Conservation (phyloP, 192 early-diverging fungal genomes). For the Gaertneriomyces semiglobifer region DNA sequence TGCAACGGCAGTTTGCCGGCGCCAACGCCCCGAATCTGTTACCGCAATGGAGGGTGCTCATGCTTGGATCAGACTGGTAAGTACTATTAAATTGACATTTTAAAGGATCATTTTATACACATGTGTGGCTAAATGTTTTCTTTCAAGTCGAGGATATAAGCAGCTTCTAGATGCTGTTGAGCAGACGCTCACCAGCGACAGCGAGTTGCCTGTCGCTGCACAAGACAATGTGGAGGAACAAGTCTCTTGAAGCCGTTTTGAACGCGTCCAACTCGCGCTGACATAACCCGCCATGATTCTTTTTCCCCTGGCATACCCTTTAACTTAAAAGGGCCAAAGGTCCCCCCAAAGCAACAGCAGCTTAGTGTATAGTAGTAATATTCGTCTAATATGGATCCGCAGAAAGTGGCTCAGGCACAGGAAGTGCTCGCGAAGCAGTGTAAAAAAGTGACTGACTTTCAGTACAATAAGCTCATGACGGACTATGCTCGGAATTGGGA, state of each 20-base stretch:
- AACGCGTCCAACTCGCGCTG: no score
- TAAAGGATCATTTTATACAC: not conserved
- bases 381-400: not conserved
- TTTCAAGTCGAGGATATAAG: conserved; percentile 9
- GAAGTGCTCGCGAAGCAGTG: conserved; percentile 6
- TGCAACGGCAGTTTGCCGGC: conserved; percentile 8
- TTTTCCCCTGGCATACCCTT: no score
- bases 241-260: no score
- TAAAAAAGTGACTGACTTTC: conserved; percentile 27
- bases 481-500: conserved; percentile 48
- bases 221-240: no score
- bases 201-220: no score
- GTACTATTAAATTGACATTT: not conserved
- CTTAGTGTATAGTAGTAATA: no score
- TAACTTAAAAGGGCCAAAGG: no score
- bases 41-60: not conserved
- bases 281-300: no score
- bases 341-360: no score
- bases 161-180: conserved; percentile 9
- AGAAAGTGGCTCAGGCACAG: not conserved
- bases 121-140: not conserved
- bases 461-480: conserved; percentile 29
- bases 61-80: conserved; percentile 11
- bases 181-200: not conserved
- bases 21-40: not conserved